These are phyloP conservation scores for Diaporthe amygdali DNA, from an alignment of 2,329 filamentous ascomycete species.

Conservation along the genomic window DNA sequence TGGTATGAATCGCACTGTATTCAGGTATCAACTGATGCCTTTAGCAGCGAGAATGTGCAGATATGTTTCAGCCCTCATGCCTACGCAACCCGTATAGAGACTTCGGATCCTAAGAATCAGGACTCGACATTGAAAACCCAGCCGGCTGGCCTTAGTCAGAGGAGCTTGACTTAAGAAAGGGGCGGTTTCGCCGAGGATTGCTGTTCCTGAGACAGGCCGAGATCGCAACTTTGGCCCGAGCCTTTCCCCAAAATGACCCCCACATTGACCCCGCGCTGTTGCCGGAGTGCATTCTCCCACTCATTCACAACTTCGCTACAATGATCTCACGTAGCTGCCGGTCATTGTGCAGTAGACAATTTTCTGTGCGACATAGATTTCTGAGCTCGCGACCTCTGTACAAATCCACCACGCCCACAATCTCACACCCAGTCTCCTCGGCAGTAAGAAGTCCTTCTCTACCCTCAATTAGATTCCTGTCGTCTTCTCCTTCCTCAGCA, in stretches of 20 bases:
- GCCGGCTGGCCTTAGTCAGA: background rate
- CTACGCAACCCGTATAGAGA: too few species aligned
- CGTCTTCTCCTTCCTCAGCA: constrained; percentile 12
- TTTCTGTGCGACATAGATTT: background rate
- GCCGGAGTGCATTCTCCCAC: background rate
- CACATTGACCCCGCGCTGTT: constrained; percentile 10
- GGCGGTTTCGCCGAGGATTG: background rate
- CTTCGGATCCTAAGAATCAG: too few species aligned
- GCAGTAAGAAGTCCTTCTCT: background rate
- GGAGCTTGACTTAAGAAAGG: background rate
- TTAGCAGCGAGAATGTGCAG: too few species aligned
- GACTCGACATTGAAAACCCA: too few species aligned
- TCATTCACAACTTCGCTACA: constrained; percentile 1
- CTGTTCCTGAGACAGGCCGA: background rate
- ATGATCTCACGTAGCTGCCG: constrained; percentile 1
- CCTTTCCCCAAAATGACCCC: background rate
- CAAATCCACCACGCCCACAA: background rate
- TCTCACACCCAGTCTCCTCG: too few species aligned
- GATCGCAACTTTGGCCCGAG: constrained; percentile 2
- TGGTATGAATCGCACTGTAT: too few species aligned
- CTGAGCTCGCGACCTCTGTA: background rate
- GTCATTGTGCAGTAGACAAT: background rate
- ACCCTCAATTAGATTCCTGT: background rate
- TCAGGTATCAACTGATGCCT: too few species aligned
- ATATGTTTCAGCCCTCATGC: too few species aligned